A percentile compares a stretch with the other conserved stretches of the same genome.
Conservation (phyloP, 2,329 filamentous ascomycete species). For the Fusarium continuum region DNA sequence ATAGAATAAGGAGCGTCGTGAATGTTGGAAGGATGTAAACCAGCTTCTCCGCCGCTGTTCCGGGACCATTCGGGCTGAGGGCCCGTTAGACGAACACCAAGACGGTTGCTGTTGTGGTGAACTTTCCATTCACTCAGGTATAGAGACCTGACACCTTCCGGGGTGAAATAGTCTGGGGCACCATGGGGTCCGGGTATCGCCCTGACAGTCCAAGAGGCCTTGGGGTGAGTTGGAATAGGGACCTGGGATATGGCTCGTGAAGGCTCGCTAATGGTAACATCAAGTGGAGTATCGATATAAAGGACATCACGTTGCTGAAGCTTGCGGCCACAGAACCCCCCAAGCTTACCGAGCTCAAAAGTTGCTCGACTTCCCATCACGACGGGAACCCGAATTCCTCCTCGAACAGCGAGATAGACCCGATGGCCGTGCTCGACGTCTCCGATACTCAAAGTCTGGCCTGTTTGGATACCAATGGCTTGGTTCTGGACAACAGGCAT, state of each 20-base stretch:
- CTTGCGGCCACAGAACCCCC: conserved; percentile 48
- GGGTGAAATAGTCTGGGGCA: conserved; percentile 50
- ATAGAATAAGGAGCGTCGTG: conserved; percentile 52
- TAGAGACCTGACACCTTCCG: conserved; percentile 43
- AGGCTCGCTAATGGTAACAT: accelerated
- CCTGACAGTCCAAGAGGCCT: conserved; percentile 44
- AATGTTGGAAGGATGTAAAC: conserved; percentile 55
- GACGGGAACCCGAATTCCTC: conserved; percentile 48
- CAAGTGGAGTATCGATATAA: conserved; percentile 10
- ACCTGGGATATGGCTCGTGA: neutral
- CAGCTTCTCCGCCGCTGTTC: conserved; percentile 49
- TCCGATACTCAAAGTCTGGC: conserved; percentile 44
- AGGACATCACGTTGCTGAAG: conserved; percentile 47
- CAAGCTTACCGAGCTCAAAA: conserved; percentile 47
- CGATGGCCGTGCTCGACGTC: conserved; percentile 44
- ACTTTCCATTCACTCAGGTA: conserved; percentile 51
- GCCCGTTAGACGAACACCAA: conserved; percentile 52
- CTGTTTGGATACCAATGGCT: conserved; percentile 36
- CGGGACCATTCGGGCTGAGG: conserved; percentile 52
- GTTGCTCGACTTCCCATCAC: conserved; percentile 48
- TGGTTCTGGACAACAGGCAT: conserved; percentile 31
- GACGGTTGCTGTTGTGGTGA: conserved; percentile 53
- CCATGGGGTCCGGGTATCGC: conserved; percentile 53
- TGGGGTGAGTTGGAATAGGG: conserved; percentile 40
- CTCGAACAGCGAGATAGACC: conserved; percentile 48